Base-by-base conservation (phyloP, 768 basidiomycete genomes). In the Suillus paluster region DNA sequence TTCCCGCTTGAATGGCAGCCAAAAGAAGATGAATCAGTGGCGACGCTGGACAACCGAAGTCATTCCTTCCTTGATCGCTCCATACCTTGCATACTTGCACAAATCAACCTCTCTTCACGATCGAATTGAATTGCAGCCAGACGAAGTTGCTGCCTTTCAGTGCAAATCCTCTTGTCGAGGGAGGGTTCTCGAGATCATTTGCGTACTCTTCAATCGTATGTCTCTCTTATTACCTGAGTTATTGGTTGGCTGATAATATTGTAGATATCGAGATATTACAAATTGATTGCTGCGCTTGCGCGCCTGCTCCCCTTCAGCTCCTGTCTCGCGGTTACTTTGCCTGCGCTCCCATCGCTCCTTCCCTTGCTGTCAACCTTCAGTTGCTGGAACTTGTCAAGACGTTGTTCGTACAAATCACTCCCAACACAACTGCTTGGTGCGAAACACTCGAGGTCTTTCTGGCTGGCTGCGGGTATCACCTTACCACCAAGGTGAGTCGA, bases 331-430 rank as follows among this genome's bases (percentile, higher is more conserved):
- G 73, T 3, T 63, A 68, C 12, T 75, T 77, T 54, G 67, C 76
- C 17, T 72, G 67, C 36, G 62, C 73, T 19, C 77, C 77, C 2
- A 30, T 68, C 1, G 53, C 55, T 0, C 77, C 77, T 10, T 68
- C 70, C 7, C 61, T 78, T 1, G 75, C 73, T 19, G 70, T 79
- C 6, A 70, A 76, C 55, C 34, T 78, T 17, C 66, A 64, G 34
- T 60, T 78, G 25, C 58, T 78, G 23, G 67, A 72, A 21, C 73
- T 78, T 27, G 71, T 70, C 0, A 42, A 57, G 23, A 46, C 63
- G 4, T 62, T 78, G 0, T 77, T 74, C 60, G 55, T 73, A 17
- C 61, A 63, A 23, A 61, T 69, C 4, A 60, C 72, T 10, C 75
- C 71, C 9, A 74, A 75, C 45, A 68, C 63, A 39, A 69, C 71